Conservation (phyloP, 257 asterid genomes). For the Fraxinus quadrangulata region DNA sequence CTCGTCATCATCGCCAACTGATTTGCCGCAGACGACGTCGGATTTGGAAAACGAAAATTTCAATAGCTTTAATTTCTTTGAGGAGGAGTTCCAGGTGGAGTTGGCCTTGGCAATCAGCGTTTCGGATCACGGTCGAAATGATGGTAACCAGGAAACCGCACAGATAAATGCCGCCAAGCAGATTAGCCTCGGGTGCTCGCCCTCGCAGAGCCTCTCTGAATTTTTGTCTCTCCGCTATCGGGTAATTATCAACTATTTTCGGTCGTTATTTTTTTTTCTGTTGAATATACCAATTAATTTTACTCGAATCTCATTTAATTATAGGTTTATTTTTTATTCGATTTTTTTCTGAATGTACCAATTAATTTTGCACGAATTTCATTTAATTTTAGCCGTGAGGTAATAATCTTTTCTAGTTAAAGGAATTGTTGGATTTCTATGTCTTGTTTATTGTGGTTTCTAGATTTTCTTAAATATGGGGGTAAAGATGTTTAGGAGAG, state of each 20-base stretch:
- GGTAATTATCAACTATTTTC: constrained; percentile 41
- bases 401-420: not conserved
- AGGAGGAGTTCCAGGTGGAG: constrained; percentile 98
- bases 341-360: too few relatives aligned
- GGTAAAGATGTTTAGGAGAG: not conserved
- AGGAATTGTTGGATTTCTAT: constrained; percentile 2
- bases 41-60: constrained; percentile 34
- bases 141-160: constrained; percentile 82
- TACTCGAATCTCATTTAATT: not conserved
- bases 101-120: constrained; percentile 98
- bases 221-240: constrained; percentile 77
- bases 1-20: constrained; percentile 36
- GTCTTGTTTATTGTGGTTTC: not conserved
- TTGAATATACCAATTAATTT: not conserved
- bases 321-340: too few relatives aligned
- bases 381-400: not conserved
- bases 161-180: constrained; percentile 88
- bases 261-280: not conserved
- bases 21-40: constrained; percentile 32
- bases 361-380: too few relatives aligned
- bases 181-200: constrained; percentile 85
- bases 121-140: constrained; percentile 60
- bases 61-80: constrained; percentile 58
- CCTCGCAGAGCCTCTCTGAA: constrained; percentile 66
- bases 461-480: not conserved